Conservation (phyloP, 2,329 filamentous ascomycete species). For the Aspergillus neotritici region DNA sequence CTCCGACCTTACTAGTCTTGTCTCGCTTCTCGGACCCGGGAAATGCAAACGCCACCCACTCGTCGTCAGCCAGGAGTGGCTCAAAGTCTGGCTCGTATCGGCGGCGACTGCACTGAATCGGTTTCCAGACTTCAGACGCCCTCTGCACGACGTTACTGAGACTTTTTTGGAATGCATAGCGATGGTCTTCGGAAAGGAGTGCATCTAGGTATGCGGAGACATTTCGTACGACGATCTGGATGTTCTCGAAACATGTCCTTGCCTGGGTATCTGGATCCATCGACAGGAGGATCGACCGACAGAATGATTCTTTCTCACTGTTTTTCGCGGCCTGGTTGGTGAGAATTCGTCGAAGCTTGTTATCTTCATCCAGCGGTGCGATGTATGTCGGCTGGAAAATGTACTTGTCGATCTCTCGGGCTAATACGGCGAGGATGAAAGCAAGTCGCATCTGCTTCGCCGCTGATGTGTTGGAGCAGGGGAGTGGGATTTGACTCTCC, state of each 20-base stretch:
- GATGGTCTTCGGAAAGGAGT: slow-evolving; percentile 5
- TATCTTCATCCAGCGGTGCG: slow-evolving; percentile 2
- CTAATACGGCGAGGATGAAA: slow-evolving; percentile 24
- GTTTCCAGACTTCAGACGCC: slow-evolving; percentile 11
- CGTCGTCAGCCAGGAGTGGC: slow-evolving; percentile 6
- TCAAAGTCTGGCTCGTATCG: slow-evolving; percentile 13
- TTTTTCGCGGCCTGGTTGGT: slow-evolving; percentile 13
- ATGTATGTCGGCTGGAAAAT: slow-evolving; percentile 34
- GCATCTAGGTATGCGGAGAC: slow-evolving; percentile 5
- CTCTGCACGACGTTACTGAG: slow-evolving; percentile 10
- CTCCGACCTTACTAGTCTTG: too few species aligned
- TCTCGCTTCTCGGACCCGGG: not conserved
- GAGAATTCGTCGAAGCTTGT: slow-evolving; percentile 9
- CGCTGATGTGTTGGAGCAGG: slow-evolving; percentile 22
- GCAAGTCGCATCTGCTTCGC: slow-evolving; percentile 33
- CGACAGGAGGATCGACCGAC: slow-evolving; percentile 15
- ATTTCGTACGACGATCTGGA: not conserved
- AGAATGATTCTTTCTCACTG: slow-evolving; percentile 18
- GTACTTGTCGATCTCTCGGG: slow-evolving; percentile 21
- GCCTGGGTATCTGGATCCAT: slow-evolving; percentile 11
- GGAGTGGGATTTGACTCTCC: slow-evolving; percentile 22
- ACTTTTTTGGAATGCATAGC: slow-evolving; percentile 7
- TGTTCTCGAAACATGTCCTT: slow-evolving; percentile 1
- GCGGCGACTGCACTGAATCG: slow-evolving; percentile 8
- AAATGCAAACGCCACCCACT: slow-evolving; percentile 10